phyloP scores from a whole-genome alignment of 1,139 yeast genomes.

The Scheffersomyces titani region DNA sequence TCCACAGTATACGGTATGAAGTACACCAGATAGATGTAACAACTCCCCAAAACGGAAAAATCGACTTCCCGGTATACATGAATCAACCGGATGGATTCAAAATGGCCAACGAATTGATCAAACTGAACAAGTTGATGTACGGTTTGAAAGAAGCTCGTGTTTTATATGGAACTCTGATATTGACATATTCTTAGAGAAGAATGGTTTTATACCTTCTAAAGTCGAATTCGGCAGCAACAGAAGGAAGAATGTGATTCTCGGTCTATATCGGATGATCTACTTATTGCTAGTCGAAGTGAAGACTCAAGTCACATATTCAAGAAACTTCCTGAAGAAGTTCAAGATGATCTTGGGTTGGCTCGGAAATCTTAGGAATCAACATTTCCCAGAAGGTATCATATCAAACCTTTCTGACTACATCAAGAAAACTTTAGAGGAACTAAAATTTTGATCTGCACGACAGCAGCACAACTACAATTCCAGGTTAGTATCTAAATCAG shows the following conservation, averaged over 20 bases:
- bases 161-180: slow-evolving; percentile 5
- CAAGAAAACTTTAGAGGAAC: too few relatives aligned
- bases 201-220: slow-evolving; percentile 1
- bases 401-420: too few relatives aligned
- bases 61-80: slow-evolving; percentile 5
- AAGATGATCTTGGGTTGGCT: not conserved
- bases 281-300: slow-evolving; percentile 5
- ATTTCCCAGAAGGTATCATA: too few relatives aligned
- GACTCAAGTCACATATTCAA: slow-evolving; percentile 1
- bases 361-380: too few relatives aligned
- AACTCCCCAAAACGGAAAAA: slow-evolving; percentile 13
- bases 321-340: not conserved
- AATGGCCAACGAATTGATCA: not conserved
- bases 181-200: not conserved
- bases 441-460: not conserved
- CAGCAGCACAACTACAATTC: not conserved
- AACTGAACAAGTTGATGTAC: not conserved
- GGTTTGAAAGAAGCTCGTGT: slow-evolving; percentile 8
- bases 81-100: slow-evolving; percentile 2
- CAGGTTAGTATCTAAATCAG: not conserved
- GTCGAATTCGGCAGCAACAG: slow-evolving; percentile 1
- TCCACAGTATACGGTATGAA: not conserved
- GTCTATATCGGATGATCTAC: slow-evolving; percentile 5
- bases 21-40: slow-evolving; percentile 20
- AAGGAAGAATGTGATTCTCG: not conserved